phyloP scores from a whole-genome alignment of 2,329 filamentous ascomycete species.

The Monilinia fructicola region DNA sequence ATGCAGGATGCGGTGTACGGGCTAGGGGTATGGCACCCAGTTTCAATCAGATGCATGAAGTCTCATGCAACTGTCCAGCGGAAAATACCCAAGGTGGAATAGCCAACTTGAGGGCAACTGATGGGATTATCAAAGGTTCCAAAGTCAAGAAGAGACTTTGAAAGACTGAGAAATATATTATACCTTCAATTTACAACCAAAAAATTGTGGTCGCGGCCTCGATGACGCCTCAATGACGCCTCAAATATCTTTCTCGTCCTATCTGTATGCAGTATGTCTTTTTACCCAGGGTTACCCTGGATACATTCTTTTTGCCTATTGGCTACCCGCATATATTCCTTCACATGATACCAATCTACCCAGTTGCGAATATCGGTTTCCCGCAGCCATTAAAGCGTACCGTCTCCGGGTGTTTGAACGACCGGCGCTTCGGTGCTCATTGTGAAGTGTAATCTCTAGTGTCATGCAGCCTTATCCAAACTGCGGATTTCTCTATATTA shows the following conservation, averaged over 20 bases:
- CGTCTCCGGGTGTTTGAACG: no score
- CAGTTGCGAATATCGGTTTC: no score
- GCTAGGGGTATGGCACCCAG: background rate
- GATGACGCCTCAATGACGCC: background rate
- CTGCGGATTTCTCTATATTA: no score
- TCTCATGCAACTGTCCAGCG: background rate
- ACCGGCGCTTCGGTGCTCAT: no score
- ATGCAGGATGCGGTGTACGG: background rate
- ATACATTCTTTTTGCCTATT: background rate
- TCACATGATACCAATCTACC: no score
- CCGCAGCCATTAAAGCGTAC: no score
- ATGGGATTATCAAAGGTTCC: background rate
- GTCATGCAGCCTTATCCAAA: no score
- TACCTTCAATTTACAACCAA: background rate
- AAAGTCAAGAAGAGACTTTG: background rate
- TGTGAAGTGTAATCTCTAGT: no score
- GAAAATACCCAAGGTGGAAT: background rate
- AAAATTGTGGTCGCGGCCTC: background rate
- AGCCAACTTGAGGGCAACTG: background rate
- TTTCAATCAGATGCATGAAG: slow-evolving; percentile 8
- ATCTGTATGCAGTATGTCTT: background rate
- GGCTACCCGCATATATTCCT: background rate
- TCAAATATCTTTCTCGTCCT: background rate
- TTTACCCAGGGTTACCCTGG: background rate
- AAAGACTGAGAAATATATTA: background rate